Conservation (phyloP, 2,329 filamentous ascomycete genomes). For the Aspergillus alliaceus region DNA sequence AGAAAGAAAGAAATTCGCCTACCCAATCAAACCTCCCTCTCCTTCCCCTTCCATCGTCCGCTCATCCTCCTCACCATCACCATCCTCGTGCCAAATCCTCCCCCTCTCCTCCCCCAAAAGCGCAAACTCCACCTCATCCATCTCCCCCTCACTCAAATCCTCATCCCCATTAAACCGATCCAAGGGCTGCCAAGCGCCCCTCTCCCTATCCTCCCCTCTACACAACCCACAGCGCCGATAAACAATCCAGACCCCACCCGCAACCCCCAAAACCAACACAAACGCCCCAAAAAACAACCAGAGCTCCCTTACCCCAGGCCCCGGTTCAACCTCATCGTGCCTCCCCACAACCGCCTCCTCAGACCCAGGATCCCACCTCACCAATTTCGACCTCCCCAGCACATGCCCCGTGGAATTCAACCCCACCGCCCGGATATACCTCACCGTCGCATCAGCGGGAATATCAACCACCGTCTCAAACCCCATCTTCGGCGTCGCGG, state of each 20-base stretch:
- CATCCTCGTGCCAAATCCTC: background rate
- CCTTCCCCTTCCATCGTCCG: background rate
- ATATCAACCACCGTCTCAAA: slow-evolving; percentile 31
- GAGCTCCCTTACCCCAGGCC: background rate
- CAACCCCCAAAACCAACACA: background rate
- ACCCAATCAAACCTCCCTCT: background rate
- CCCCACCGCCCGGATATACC: slow-evolving; percentile 22
- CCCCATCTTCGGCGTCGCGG: slow-evolving; percentile 23
- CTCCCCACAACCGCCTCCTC: slow-evolving; percentile 13
- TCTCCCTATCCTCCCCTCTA: background rate
- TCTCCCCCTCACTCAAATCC: slow-evolving; percentile 14
- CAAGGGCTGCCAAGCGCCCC: slow-evolving; percentile 6
- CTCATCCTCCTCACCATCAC: too few species aligned
- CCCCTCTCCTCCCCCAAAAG: slow-evolving; percentile 4
- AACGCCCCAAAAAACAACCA: slow-evolving; percentile 7
- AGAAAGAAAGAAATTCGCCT: too few species aligned
- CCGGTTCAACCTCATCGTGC: background rate
- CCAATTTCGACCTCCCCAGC: slow-evolving; percentile 17
- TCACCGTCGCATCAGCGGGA: slow-evolving; percentile 9
- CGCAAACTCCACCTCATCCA: slow-evolving; percentile 11
- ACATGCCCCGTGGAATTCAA: slow-evolving; percentile 20
- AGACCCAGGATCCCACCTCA: slow-evolving; percentile 22
- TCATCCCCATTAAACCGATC: slow-evolving; percentile 7
- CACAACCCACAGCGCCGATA: background rate
- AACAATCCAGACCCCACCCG: background rate